A percentile compares a stretch with the other conserved stretches of the same genome.
Evolutionary conservation across 345 rosid species (phyloP).

Genomic region (Lepidium aucheri): DNA sequence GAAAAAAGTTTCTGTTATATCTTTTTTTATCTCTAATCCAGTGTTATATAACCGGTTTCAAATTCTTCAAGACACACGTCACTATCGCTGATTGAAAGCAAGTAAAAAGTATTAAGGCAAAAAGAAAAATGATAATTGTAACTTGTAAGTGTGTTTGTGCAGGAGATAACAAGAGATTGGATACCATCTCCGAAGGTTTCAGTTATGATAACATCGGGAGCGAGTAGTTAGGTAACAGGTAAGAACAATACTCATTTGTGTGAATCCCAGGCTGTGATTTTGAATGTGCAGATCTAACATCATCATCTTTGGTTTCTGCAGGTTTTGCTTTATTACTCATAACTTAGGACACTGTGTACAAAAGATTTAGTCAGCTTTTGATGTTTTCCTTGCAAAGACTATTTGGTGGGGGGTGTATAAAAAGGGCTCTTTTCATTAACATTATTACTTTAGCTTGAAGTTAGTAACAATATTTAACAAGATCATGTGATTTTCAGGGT

Average conservation of each 20-base stretch:
- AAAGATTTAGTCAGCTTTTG: conserved; percentile 18
- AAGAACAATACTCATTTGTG: neutral
- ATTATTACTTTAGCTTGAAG: neutral
- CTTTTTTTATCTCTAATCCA: neutral
- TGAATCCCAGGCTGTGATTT: neutral
- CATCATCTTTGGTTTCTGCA: conserved; percentile 11
- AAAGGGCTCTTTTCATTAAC: conserved; percentile 6
- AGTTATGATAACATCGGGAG: conserved; percentile 75
- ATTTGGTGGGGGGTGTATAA: conserved; percentile 25
- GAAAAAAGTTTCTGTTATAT: neutral
- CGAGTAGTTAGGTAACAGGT: conserved; percentile 36
- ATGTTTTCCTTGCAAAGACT: conserved; percentile 16
- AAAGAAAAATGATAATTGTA: conserved; percentile 10
- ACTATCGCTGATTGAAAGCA: neutral
- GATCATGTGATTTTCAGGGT: neutral
- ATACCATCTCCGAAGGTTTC: conserved; percentile 82
- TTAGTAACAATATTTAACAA: conserved; percentile 3
- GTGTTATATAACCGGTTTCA: neutral
- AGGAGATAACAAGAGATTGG: conserved; percentile 77
- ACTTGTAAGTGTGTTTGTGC: conserved; percentile 18
- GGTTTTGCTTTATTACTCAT: conserved; percentile 19
- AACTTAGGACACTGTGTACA: conserved; percentile 23
- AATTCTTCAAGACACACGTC: neutral
- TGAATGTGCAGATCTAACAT: conserved; percentile 7
- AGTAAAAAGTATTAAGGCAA: neutral